Percentiles rank a stretch among this genome's conserved stretches.
Evolutionary conservation across 2,329 filamentous ascomycete genomes (phyloP).

Genomic region (Cercospora nicotianae): DNA sequence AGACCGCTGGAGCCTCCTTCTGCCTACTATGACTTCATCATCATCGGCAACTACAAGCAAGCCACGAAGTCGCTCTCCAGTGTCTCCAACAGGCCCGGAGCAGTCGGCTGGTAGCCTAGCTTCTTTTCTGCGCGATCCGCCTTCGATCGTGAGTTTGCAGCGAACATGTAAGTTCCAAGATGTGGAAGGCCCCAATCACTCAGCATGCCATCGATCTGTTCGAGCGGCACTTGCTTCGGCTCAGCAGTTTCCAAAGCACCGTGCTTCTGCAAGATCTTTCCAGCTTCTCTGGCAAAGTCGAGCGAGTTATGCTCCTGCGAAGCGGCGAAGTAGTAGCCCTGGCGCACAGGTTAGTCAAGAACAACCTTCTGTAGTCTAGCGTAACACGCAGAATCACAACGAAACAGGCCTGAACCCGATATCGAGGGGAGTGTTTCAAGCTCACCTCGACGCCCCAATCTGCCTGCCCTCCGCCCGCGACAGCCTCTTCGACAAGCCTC

Average conservation of each 20-base stretch:
- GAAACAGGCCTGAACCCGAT: background rate
- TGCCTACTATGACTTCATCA: background rate
- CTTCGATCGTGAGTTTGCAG: slow-evolving; percentile 56
- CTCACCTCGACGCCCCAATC: slow-evolving; percentile 30
- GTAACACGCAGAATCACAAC: background rate
- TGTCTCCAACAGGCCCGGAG: slow-evolving; percentile 53
- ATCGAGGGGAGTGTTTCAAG: slow-evolving; percentile 16
- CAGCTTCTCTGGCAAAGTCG: slow-evolving; percentile 33
- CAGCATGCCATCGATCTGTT: slow-evolving; percentile 35
- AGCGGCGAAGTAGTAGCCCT: slow-evolving; percentile 52
- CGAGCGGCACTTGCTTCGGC: slow-evolving; percentile 31
- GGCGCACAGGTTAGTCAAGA: background rate
- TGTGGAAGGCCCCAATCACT: slow-evolving; percentile 23
- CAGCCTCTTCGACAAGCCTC: slow-evolving; percentile 55
- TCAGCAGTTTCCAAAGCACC: slow-evolving; percentile 31
- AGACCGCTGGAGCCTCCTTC: background rate
- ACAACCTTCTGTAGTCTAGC: background rate
- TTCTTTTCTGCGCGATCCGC: slow-evolving; percentile 56
- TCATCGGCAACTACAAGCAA: background rate
- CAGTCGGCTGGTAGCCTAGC: slow-evolving; percentile 58
- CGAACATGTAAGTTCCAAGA: slow-evolving; percentile 44
- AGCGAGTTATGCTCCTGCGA: slow-evolving; percentile 40
- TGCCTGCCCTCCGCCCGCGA: slow-evolving; percentile 39
- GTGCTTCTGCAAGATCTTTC: slow-evolving; percentile 32
- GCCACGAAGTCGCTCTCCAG: slow-evolving; percentile 41